Percentiles rank a stretch among this genome's conserved stretches.
phyloP scores from a whole-genome alignment of 352 stramenopile genomes.

The Pythium coloratum region DNA sequence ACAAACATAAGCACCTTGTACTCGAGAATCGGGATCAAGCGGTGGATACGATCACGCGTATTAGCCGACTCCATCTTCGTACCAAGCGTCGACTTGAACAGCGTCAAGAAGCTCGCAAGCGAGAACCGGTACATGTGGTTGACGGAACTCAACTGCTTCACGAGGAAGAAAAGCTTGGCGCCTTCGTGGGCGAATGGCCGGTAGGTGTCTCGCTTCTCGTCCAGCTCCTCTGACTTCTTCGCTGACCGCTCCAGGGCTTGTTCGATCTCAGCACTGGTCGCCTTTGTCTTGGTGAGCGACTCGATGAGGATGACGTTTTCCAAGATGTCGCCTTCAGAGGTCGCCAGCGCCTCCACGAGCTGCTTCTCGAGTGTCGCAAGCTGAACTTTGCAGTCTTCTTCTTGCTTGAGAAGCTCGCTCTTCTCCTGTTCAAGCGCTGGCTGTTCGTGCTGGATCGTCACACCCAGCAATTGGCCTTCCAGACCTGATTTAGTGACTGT shows the following conservation, averaged over 20 bases:
- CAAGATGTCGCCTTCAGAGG: conserved; percentile 94
- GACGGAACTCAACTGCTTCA: conserved; percentile 86
- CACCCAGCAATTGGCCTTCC: conserved; percentile 91
- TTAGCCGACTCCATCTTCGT: conserved; percentile 79
- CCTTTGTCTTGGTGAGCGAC: conserved; percentile 93
- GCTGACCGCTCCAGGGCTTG: conserved; percentile 85
- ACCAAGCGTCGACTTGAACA: conserved; percentile 85
- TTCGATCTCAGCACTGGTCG: conserved; percentile 90
- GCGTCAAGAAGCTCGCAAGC: conserved; percentile 83
- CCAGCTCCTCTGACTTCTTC: conserved; percentile 89
- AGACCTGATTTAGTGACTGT: conserved; percentile 93
- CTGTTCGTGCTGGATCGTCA: conserved; percentile 94
- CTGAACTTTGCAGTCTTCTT: conserved; percentile 96
- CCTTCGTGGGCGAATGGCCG: conserved; percentile 87
- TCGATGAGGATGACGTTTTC: conserved; percentile 95
- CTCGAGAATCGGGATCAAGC: conserved; percentile 87
- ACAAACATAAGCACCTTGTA: conserved; percentile 91
- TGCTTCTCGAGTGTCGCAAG: conserved; percentile 92
- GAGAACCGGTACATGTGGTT: conserved; percentile 98
- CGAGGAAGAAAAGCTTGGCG: conserved; percentile 92
- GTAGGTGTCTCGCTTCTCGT: conserved; percentile 93
- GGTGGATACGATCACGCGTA: conserved; percentile 79
- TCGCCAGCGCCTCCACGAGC: conserved; percentile 91
- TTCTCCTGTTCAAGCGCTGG: conserved; percentile 94
- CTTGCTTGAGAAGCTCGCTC: conserved; percentile 56